Evolutionary conservation across 2,329 filamentous ascomycete genomes (phyloP).

Genomic region (Ceratocystis lukuohia): DNA sequence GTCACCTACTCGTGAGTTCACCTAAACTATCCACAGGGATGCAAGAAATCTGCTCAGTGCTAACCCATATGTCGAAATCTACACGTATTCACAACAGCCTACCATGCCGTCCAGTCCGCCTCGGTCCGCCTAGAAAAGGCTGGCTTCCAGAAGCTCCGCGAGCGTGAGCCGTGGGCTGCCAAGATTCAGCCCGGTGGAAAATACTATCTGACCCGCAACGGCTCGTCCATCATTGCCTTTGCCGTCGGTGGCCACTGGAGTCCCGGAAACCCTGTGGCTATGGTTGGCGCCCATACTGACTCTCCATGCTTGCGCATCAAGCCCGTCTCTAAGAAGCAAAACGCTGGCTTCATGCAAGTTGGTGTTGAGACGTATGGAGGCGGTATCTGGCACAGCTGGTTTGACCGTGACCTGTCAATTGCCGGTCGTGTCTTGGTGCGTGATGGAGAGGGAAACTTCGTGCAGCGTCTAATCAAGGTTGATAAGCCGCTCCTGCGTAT

Average conservation of each 20-base stretch:
- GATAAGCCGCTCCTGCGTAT: constrained; percentile 83
- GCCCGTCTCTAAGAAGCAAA: constrained; percentile 79
- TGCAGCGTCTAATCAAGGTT: constrained; percentile 77
- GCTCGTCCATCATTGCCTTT: constrained; percentile 83
- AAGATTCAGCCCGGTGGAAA: constrained; percentile 74
- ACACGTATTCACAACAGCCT: constrained; percentile 44
- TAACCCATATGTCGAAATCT: not conserved
- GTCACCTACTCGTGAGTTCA: constrained; percentile 69
- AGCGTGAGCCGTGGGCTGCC: constrained; percentile 78
- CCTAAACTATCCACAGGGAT: not conserved
- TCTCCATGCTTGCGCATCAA: constrained; percentile 86
- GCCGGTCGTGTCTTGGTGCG: constrained; percentile 78
- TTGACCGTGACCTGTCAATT: constrained; percentile 84
- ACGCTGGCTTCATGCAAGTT: constrained; percentile 80
- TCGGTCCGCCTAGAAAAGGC: constrained; percentile 64
- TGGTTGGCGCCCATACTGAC: constrained; percentile 94
- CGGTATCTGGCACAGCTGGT: constrained; percentile 97
- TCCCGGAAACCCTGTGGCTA: constrained; percentile 77
- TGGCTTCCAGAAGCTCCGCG: constrained; percentile 78
- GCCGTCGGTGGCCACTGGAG: constrained; percentile 83
- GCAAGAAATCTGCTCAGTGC: not conserved
- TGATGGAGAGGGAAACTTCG: constrained; percentile 57
- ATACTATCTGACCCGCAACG: constrained; percentile 92
- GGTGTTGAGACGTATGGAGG: constrained; percentile 95
- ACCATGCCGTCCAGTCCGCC: constrained; percentile 78